phyloP scores from a whole-genome alignment of 805 yeast genomes.

The Candida ipomoeae region DNA sequence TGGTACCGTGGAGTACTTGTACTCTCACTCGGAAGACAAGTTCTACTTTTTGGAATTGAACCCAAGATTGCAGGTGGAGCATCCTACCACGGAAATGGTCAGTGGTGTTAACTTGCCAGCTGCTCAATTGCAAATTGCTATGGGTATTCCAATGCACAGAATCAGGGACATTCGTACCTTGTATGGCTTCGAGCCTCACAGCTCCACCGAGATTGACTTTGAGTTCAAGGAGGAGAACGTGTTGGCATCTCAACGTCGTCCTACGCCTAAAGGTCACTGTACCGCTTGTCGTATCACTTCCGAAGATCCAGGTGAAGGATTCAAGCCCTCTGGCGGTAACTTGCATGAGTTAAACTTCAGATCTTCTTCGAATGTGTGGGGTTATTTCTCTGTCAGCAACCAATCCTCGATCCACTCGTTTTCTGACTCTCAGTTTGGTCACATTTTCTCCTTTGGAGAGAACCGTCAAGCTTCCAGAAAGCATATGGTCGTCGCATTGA shows the following conservation, averaged over 20 bases:
- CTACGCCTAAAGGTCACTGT: conserved; percentile 96
- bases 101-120: conserved; percentile 98
- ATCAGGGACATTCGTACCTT: conserved; percentile 86
- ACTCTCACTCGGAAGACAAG: conserved; percentile 89
- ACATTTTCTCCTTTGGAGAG: conserved; percentile 98
- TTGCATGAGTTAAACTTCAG: conserved; percentile 94
- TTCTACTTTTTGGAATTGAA: conserved; percentile 95
- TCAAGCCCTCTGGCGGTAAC: conserved; percentile 97
- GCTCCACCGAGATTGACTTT: conserved; percentile 85
- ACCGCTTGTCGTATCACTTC: conserved; percentile 99
- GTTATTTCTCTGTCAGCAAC: conserved; percentile 95
- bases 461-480: conserved; percentile 96
- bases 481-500: conserved; percentile 98
- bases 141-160: conserved; percentile 98
- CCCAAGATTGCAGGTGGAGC: conserved; percentile 99
- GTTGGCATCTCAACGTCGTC: conserved; percentile 78
- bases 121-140: conserved; percentile 97
- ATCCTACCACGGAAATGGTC: conserved; percentile 99
- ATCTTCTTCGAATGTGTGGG: conserved; percentile 98
- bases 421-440: conserved; percentile 98
- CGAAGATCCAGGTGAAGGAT: conserved; percentile 99
- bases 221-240: conserved; percentile 74
- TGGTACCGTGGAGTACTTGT: conserved; percentile 97
- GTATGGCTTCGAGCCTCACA: conserved; percentile 95
- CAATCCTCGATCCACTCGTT: conserved; percentile 97